Conservation (phyloP, 2,329 filamentous ascomycete genomes). For the Cercospora brassicicola region DNA sequence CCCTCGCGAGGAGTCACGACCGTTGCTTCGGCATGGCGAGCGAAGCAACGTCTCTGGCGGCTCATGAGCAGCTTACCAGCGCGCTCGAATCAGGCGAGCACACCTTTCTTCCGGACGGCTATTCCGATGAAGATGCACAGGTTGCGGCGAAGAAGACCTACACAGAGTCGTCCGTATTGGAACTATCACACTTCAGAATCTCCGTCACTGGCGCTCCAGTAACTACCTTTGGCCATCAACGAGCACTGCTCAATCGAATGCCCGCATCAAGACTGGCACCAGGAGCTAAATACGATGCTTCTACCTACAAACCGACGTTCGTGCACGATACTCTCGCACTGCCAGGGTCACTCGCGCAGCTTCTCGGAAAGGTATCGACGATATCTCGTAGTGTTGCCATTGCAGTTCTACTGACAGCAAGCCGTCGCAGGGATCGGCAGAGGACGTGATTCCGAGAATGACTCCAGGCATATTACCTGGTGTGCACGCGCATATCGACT, state of each 20-base stretch:
- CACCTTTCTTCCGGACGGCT: neutral
- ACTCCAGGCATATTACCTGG: conserved; percentile 34
- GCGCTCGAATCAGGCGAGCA: neutral
- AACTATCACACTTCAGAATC: neutral
- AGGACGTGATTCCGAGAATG: conserved; percentile 30
- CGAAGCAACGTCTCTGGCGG: neutral
- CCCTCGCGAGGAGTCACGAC: neutral
- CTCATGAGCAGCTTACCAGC: neutral
- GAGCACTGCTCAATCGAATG: conserved; percentile 33
- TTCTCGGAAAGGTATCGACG: conserved; percentile 31
- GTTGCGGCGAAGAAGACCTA: neutral
- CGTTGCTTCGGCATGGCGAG: neutral
- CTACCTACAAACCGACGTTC: conserved; percentile 57
- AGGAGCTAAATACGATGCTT: conserved; percentile 41
- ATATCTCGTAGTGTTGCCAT: neutral
- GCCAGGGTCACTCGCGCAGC: conserved; percentile 45
- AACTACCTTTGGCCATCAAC: conserved; percentile 28
- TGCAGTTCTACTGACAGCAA: neutral
- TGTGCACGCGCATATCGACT: conserved; percentile 27
- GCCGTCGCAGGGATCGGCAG: conserved; percentile 17
- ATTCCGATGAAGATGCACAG: neutral
- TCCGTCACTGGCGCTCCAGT: neutral
- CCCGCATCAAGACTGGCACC: conserved; percentile 51
- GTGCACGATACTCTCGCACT: conserved; percentile 52
- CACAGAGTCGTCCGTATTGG: neutral